These are phyloP conservation scores for Tulasnella sp. DNA, from an alignment of 768 basidiomycete genomes.

Conservation along the genomic window DNA sequence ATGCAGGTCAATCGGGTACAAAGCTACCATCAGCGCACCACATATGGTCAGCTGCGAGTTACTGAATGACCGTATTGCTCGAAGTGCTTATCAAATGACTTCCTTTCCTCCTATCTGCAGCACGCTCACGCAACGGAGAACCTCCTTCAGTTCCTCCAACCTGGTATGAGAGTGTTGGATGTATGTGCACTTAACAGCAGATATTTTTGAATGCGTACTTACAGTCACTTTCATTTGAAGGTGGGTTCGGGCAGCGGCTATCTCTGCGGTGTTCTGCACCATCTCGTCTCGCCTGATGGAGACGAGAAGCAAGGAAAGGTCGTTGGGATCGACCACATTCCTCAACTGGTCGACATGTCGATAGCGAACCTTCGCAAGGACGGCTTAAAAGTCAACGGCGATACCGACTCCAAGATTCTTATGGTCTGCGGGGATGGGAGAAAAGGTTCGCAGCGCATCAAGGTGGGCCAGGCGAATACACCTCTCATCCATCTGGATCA, in stretches of 20 bases:
- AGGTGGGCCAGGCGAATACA: background rate
- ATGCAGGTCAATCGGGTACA: slow-evolving; percentile 66
- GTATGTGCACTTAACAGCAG: slow-evolving; percentile 42
- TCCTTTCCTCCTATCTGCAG: slow-evolving; percentile 39
- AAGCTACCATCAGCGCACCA: slow-evolving; percentile 92
- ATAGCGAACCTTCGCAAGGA: slow-evolving; percentile 63
- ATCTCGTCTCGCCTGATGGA: slow-evolving; percentile 52
- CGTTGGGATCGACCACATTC: slow-evolving; percentile 89
- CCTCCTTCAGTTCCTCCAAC: slow-evolving; percentile 65
- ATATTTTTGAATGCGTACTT: background rate
- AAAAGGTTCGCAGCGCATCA: slow-evolving; percentile 46
- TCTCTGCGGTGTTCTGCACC: slow-evolving; percentile 73
- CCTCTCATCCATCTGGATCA: background rate
- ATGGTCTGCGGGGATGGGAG: slow-evolving; percentile 79
- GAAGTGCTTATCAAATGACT: background rate
- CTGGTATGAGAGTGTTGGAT: slow-evolving; percentile 76
- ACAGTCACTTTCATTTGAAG: background rate
- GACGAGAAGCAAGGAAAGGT: slow-evolving; percentile 51
- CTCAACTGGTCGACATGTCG: slow-evolving; percentile 70
- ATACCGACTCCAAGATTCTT: slow-evolving; percentile 46
- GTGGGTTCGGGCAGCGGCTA: slow-evolving; percentile 82
- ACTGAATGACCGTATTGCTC: background rate
- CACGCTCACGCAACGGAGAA: slow-evolving; percentile 84
- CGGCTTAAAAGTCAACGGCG: slow-evolving; percentile 44
- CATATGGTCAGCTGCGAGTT: slow-evolving; percentile 66